These are phyloP conservation scores for Macrophomina tecta DNA, from an alignment of 2,329 filamentous ascomycete genomes.

Conservation along the genomic window DNA sequence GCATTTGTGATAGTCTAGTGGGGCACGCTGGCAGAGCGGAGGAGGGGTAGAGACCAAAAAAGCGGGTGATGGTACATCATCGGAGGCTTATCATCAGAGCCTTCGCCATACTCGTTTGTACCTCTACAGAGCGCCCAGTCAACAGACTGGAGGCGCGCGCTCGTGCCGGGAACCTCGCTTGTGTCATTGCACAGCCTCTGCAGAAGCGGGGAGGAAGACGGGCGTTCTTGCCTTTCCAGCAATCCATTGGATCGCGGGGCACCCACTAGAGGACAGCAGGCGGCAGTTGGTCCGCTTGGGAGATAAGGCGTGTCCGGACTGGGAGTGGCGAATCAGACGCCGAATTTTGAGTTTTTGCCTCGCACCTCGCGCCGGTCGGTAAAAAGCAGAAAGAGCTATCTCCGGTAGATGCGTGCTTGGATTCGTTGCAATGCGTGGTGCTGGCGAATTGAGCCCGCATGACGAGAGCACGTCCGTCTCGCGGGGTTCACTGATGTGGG, in stretches of 20 bases:
- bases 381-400: background rate
- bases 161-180: slow-evolving; percentile 15
- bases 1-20: slow-evolving; percentile 13
- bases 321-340: slow-evolving; percentile 5
- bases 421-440: slow-evolving; percentile 6
- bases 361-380: background rate
- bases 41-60: slow-evolving; percentile 19
- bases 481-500: slow-evolving; percentile 17
- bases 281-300: slow-evolving; percentile 6
- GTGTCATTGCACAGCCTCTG: slow-evolving; percentile 15
- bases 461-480: slow-evolving; percentile 1
- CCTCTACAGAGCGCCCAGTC: background rate
- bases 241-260: background rate
- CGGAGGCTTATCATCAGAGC: slow-evolving; percentile 17
- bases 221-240: background rate
- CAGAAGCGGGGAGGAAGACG: background rate
- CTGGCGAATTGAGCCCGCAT: slow-evolving; percentile 1
- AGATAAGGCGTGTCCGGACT: background rate
- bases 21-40: slow-evolving; percentile 15
- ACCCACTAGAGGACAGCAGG: background rate
- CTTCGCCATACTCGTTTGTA: background rate
- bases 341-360: background rate
- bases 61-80: slow-evolving; percentile 23
- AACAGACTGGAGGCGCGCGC: background rate
- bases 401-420: background rate